Percentiles rank a stretch among this genome's conserved stretches.
phyloP scores from a whole-genome alignment of 345 rosid genomes.

The Eucalyptus marginata region DNA sequence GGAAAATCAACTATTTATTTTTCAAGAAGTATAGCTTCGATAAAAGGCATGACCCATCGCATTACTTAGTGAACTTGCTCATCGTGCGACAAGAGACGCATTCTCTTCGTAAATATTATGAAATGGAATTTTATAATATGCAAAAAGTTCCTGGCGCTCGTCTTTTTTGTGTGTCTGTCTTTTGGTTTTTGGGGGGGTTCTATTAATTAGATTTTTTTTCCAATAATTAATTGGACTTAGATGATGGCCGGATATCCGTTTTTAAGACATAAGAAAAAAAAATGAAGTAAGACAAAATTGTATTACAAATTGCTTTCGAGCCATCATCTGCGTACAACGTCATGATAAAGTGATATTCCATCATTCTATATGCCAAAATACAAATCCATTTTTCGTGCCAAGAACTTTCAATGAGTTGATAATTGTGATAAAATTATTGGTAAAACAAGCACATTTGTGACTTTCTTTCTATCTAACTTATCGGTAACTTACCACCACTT shows the following conservation, averaged over 20 bases:
- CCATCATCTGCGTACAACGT: not conserved
- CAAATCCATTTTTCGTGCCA: not conserved
- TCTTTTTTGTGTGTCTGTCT: too few species aligned
- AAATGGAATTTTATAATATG: not conserved
- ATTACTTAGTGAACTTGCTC: not conserved
- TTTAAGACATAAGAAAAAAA: not conserved
- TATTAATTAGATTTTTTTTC: not conserved
- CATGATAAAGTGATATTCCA: not conserved
- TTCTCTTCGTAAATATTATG: not conserved
- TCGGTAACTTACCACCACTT: not conserved
- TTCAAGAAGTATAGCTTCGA: not conserved
- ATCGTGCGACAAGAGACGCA: not conserved
- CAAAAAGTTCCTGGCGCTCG: not conserved
- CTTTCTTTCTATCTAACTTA: not conserved
- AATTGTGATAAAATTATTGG: not conserved
- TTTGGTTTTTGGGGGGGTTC: not conserved
- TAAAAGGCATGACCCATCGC: not conserved
- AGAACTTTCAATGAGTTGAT: not conserved
- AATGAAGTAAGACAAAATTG: not conserved
- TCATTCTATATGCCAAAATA: not conserved
- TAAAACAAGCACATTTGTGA: not conserved
- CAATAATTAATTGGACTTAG: not conserved
- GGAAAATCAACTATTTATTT: not conserved
- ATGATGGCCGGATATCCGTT: not conserved
- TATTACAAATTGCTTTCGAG: not conserved